These are phyloP conservation scores for Emergomyces africanus DNA, from an alignment of 2,329 filamentous ascomycete species.

Conservation along the genomic window DNA sequence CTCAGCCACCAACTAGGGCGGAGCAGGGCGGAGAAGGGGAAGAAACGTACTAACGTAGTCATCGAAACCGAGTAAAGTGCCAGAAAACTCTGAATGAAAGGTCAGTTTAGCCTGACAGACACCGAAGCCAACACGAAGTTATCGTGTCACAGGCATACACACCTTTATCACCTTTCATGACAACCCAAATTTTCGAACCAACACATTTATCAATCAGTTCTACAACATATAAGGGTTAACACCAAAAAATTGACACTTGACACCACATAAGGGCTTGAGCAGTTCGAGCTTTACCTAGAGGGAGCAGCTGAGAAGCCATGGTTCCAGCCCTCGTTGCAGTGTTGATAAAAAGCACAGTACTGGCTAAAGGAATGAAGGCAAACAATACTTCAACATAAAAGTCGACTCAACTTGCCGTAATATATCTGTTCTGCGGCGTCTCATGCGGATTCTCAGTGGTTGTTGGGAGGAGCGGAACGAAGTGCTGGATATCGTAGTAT, in stretches of 20 bases:
- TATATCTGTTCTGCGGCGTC: neutral
- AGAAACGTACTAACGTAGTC: conserved; percentile 93
- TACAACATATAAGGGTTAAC: conserved; percentile 23
- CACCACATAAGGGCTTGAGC: conserved; percentile 4
- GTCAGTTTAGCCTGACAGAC: neutral
- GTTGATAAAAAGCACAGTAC: neutral
- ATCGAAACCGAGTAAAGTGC: conserved; percentile 88
- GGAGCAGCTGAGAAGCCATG: conserved; percentile 64
- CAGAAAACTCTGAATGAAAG: conserved; percentile 67
- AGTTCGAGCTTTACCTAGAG: conserved; percentile 42
- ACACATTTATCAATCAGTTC: conserved; percentile 99
- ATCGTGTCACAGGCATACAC: conserved; percentile 11
- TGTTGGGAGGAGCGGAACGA: neutral
- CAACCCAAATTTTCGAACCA: conserved; percentile 92
- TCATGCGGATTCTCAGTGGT: neutral
- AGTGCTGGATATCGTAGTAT: neutral
- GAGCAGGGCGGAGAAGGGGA: conserved; percentile 1
- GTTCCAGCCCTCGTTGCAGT: neutral
- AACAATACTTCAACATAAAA: neutral
- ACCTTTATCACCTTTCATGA: conserved; percentile 99
- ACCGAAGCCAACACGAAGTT: conserved; percentile 1
- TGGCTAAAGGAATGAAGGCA: neutral
- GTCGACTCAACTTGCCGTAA: neutral
- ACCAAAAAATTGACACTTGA: neutral
- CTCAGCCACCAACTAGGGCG: neutral